phyloP scores from a whole-genome alignment of 2,329 filamentous ascomycete species.

The Pseudocercospora eumusae region DNA sequence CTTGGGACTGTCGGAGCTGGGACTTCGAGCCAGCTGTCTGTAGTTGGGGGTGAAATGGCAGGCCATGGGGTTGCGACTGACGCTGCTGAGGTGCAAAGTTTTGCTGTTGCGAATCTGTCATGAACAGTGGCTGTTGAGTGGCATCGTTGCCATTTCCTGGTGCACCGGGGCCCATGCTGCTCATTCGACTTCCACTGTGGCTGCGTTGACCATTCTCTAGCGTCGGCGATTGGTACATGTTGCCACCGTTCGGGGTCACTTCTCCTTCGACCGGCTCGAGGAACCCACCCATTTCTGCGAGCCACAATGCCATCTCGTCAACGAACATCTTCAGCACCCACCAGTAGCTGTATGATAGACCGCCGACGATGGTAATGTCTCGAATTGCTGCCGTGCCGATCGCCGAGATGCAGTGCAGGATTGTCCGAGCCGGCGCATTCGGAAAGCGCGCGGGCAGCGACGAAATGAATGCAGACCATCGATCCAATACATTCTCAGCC shows the following conservation, averaged over 20 bases:
- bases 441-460: slow-evolving; percentile 71
- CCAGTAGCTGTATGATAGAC: slow-evolving; percentile 84
- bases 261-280: slow-evolving; percentile 53
- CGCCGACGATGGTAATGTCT: slow-evolving; percentile 76
- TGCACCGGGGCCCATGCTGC: slow-evolving; percentile 36
- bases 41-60: slow-evolving; percentile 20
- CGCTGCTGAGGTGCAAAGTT: slow-evolving; percentile 27
- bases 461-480: slow-evolving; percentile 73
- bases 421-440: slow-evolving; percentile 68
- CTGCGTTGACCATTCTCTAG: slow-evolving; percentile 33
- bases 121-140: slow-evolving; percentile 24
- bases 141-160: slow-evolving; percentile 21
- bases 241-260: slow-evolving; percentile 14
- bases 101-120: slow-evolving; percentile 27
- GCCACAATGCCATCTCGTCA: slow-evolving; percentile 89
- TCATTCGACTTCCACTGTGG: slow-evolving; percentile 38
- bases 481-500: slow-evolving; percentile 69
- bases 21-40: slow-evolving; percentile 14
- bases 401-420: slow-evolving; percentile 74
- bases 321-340: slow-evolving; percentile 96
- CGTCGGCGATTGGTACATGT: slow-evolving; percentile 30
- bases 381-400: slow-evolving; percentile 76
- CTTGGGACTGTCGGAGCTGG: slow-evolving; percentile 28
- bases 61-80: slow-evolving; percentile 20
- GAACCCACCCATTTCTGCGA: slow-evolving; percentile 88